Percentiles rank a stretch among this genome's conserved stretches.
These are phyloP conservation scores for Boletellus ananas DNA, from an alignment of 768 basidiomycete species.

Conservation along the genomic window DNA sequence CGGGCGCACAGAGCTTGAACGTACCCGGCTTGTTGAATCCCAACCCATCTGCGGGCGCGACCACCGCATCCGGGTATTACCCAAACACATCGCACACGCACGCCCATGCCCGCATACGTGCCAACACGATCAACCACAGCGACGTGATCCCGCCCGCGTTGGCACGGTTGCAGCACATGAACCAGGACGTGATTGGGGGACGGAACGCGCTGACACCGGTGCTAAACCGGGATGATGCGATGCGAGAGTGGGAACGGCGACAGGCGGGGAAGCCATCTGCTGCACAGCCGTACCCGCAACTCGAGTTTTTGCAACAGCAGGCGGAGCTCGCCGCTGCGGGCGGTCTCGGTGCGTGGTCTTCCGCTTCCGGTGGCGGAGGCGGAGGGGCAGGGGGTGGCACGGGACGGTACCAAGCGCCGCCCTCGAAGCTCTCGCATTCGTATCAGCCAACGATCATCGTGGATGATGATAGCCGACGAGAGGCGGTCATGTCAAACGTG, in stretches of 20 bases:
- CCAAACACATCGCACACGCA: conserved; percentile 28
- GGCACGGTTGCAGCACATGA: conserved; percentile 85
- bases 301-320: conserved; percentile 91
- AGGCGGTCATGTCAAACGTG: conserved; percentile 80
- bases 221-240: conserved; percentile 89
- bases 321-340: conserved; percentile 73
- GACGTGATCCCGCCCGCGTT: conserved; percentile 93
- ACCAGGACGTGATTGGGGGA: conserved; percentile 66
- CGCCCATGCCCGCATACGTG: conserved; percentile 59
- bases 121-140: conserved; percentile 82
- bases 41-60: conserved; percentile 37
- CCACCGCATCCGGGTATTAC: conserved; percentile 47
- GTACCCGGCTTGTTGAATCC: conserved; percentile 35
- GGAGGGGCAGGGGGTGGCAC: conserved; percentile 3
- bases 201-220: conserved; percentile 90
- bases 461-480: conserved; percentile 66
- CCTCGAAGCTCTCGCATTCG: conserved; percentile 31
- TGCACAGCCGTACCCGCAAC: conserved; percentile 81
- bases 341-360: conserved; percentile 55
- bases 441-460: conserved; percentile 58
- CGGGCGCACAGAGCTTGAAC: conserved; percentile 14
- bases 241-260: conserved; percentile 93
- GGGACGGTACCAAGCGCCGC: conserved; percentile 45
- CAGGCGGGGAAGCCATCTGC: conserved; percentile 69
- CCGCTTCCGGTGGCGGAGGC: conserved; percentile 25